Percentiles rank a stretch among this genome's conserved stretches.
Conservation (phyloP, 306 rosid species). For the Casuarina cunninghamiana region DNA sequence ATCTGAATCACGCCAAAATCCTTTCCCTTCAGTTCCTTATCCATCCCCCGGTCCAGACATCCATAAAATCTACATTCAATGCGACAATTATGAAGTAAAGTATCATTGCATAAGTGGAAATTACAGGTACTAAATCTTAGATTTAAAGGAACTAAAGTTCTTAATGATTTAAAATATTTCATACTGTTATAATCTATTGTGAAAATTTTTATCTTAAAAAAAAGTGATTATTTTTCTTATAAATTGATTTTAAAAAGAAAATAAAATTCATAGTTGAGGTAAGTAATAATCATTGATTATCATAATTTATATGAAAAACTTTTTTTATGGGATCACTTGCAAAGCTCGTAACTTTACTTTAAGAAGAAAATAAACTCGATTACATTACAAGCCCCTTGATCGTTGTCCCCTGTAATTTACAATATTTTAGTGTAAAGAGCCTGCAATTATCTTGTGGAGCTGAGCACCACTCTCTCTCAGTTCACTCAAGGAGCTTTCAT, state of each 20-base stretch:
- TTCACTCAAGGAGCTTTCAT: slow-evolving; percentile 13
- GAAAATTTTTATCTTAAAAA: too few species aligned
- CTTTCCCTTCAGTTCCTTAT: slow-evolving; percentile 30
- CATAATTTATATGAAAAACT: too few species aligned
- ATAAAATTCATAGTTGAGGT: too few species aligned
- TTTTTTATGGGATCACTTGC: too few species aligned
- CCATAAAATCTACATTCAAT: slow-evolving; percentile 13
- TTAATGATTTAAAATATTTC: not conserved
- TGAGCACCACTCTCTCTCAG: not conserved
- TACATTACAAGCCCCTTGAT: not conserved
- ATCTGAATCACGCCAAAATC: not conserved
- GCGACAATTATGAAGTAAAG: slow-evolving; percentile 16
- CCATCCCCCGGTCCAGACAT: not conserved
- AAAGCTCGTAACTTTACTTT: too few species aligned
- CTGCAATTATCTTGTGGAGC: slow-evolving; percentile 9
- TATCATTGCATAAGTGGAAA: slow-evolving; percentile 15
- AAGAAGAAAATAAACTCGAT: too few species aligned
- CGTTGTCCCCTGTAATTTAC: slow-evolving; percentile 6
- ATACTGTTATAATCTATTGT: too few species aligned
- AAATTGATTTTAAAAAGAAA: too few species aligned
- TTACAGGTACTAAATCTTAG: not conserved
- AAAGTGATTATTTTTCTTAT: too few species aligned
- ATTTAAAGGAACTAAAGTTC: slow-evolving; percentile 1
- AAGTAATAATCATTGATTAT: too few species aligned
- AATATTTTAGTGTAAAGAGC: slow-evolving; percentile 6